Base-by-base conservation (phyloP, 73 alveolate species). In the Stentor roeselii region DNA sequence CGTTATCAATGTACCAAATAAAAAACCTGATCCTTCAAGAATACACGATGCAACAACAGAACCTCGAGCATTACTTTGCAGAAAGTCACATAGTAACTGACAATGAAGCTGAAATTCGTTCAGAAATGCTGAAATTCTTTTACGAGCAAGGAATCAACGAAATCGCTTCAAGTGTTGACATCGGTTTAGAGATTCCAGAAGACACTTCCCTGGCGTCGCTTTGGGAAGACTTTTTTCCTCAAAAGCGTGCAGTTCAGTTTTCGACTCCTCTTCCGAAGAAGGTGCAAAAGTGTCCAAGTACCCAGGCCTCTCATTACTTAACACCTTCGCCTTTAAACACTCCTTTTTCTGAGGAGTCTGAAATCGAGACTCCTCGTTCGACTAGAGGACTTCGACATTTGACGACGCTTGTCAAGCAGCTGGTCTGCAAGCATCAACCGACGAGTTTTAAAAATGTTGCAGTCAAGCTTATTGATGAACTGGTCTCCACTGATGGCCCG, bases 71-170 rank as follows among this genome's bases (percentile, higher is more conserved):
- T 21, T 2, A 58, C 35, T 31, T 58, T 58, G 35, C 74, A 21
- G 27, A n/a, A 2, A n/a, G 35, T 58, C 2, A n/a, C 15, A 58
- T 21, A 31, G 74, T 58, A 58, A 58, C 35, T 58, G 74, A 58
- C 27, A 31, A n/a, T 58, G 74, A 58, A 21, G 15, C 74, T 21
- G 74, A 58, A n/a, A 21, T 58, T n/a, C 74, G 74, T 31, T 31
- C 35, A 58, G 74, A 58, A 58, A 58, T 58, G 74, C 2, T 58
- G 74, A n/a, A 31, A 58, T 21, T 31, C 27, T 58, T 58, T 2
- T 58, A 58, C 27, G 74, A 58, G 27, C 74, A 58, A 58, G 74
- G 74, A 58, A 58, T 58, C 27, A 58, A 58, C 74, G 74, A 58
- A 58, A 58, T 58, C 27, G 74, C 74, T 21, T 58, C 74, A 58